A percentile compares a stretch with the other conserved stretches of the same genome.
phyloP scores from a whole-genome alignment of 2,329 filamentous ascomycete species.

The Arthrobotrys megalospora region DNA sequence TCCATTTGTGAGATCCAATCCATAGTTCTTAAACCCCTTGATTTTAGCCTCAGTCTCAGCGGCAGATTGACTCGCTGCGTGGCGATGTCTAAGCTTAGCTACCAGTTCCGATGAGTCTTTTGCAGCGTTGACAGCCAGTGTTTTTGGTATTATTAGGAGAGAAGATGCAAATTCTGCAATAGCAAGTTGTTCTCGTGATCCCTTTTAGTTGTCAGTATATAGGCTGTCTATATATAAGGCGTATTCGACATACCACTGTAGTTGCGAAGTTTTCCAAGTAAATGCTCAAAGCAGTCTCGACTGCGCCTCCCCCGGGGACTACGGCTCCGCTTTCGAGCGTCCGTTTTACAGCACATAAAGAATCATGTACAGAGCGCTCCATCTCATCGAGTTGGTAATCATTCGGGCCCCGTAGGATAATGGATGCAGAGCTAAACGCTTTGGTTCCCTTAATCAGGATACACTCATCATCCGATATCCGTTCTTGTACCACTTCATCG shows the following conservation, averaged over 20 bases:
- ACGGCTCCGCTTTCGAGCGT: slow-evolving; percentile 97
- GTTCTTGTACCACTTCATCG: slow-evolving; percentile 97
- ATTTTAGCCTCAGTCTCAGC: slow-evolving; percentile 89
- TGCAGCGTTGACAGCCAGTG: slow-evolving; percentile 94
- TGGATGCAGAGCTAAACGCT: slow-evolving; percentile 91
- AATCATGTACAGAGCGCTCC: slow-evolving; percentile 98
- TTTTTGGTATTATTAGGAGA: slow-evolving; percentile 95
- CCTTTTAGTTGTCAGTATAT: slow-evolving; percentile 67
- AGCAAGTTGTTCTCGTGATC: slow-evolving; percentile 95
- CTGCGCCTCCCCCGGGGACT: slow-evolving; percentile 94
- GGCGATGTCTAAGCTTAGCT: slow-evolving; percentile 92
- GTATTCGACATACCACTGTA: slow-evolving; percentile 78
- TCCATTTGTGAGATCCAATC: slow-evolving; percentile 88
- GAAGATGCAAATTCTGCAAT: slow-evolving; percentile 98
- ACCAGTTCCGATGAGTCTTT: slow-evolving; percentile 97
- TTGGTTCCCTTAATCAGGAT: slow-evolving; percentile 97
- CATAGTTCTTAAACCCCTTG: slow-evolving; percentile 99
- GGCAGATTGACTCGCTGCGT: slow-evolving; percentile 93
- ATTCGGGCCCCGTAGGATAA: slow-evolving; percentile 95
- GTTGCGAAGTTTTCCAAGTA: slow-evolving; percentile 99
- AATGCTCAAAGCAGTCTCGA: slow-evolving; percentile 98
- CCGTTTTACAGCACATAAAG: slow-evolving; percentile 94
- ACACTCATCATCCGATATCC: slow-evolving; percentile 98
- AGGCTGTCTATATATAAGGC: not conserved
- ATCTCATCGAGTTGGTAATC: slow-evolving; percentile 98